phyloP scores from a whole-genome alignment of 2,329 filamentous ascomycete genomes.

The Ophiocordyceps sinensis region DNA sequence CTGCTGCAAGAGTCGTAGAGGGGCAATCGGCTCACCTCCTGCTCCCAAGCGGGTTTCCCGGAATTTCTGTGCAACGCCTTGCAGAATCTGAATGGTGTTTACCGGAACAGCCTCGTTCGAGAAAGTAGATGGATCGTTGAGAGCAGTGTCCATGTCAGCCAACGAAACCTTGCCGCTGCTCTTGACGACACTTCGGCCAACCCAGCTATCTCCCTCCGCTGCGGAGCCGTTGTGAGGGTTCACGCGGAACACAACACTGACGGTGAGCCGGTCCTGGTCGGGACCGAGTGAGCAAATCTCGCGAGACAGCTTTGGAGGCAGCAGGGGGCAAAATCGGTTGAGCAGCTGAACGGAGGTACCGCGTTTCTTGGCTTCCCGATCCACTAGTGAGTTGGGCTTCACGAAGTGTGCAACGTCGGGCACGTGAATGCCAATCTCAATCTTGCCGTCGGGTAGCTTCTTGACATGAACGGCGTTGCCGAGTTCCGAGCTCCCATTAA shows the following conservation, averaged over 20 bases:
- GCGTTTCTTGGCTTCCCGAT: constrained; percentile 95
- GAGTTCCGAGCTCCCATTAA: constrained; percentile 74
- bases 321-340: constrained; percentile 75
- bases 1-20: constrained; percentile 80
- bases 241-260: constrained; percentile 88
- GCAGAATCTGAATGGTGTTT: constrained; percentile 69
- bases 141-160: constrained; percentile 69
- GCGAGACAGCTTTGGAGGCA: constrained; percentile 70
- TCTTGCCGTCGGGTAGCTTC: constrained; percentile 63
- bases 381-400: constrained; percentile 87
- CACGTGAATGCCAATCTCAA: constrained; percentile 92
- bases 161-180: constrained; percentile 77
- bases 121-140: constrained; percentile 48
- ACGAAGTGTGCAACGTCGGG: constrained; percentile 94
- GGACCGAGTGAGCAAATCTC: constrained; percentile 82
- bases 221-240: constrained; percentile 66
- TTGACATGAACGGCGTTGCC: constrained; percentile 92
- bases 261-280: constrained; percentile 76
- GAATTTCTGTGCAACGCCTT: constrained; percentile 78
- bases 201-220: constrained; percentile 78
- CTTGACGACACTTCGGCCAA: constrained; percentile 88
- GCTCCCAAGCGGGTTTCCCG: constrained; percentile 75
- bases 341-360: constrained; percentile 91
- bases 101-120: constrained; percentile 51
- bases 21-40: constrained; percentile 63